These are phyloP conservation scores for Ophiocordyceps robertsii DNA, from an alignment of 2,329 filamentous ascomycete species.

Conservation along the genomic window DNA sequence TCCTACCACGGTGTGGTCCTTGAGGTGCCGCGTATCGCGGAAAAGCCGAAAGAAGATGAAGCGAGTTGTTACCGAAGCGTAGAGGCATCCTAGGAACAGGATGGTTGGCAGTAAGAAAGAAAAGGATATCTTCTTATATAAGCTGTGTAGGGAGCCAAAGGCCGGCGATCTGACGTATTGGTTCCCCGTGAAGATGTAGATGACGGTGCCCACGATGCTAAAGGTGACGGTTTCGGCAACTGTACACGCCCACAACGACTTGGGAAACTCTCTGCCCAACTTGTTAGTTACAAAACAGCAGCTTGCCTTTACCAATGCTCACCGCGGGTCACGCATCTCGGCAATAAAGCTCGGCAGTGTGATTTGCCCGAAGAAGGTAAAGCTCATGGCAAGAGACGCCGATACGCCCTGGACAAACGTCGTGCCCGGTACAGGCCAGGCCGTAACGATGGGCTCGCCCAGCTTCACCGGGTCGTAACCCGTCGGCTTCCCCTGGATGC, in stretches of 20 bases:
- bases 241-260: slow-evolving; percentile 82
- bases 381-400: slow-evolving; percentile 89
- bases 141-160: slow-evolving; percentile 67
- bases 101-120: slow-evolving; percentile 93
- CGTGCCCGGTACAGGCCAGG: slow-evolving; percentile 55
- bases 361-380: slow-evolving; percentile 93
- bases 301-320: slow-evolving; percentile 4
- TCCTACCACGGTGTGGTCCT: slow-evolving; percentile 65
- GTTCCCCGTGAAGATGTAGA: slow-evolving; percentile 80
- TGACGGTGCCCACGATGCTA: slow-evolving; percentile 63
- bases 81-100: slow-evolving; percentile 82
- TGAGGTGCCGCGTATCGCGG: slow-evolving; percentile 65
- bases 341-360: slow-evolving; percentile 90
- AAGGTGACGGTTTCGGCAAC: slow-evolving; percentile 84
- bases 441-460: slow-evolving; percentile 55
- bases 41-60: slow-evolving; percentile 94
- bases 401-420: slow-evolving; percentile 73
- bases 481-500: slow-evolving; percentile 59
- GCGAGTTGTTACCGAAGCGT: slow-evolving; percentile 77
- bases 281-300: slow-evolving; percentile 1
- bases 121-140: slow-evolving; percentile 80
- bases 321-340: slow-evolving; percentile 63
- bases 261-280: slow-evolving; percentile 64
- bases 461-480: slow-evolving; percentile 41
- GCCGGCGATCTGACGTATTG: slow-evolving; percentile 82